Conservation (phyloP, 345 rosid genomes). For the Brassica rapa region DNA sequence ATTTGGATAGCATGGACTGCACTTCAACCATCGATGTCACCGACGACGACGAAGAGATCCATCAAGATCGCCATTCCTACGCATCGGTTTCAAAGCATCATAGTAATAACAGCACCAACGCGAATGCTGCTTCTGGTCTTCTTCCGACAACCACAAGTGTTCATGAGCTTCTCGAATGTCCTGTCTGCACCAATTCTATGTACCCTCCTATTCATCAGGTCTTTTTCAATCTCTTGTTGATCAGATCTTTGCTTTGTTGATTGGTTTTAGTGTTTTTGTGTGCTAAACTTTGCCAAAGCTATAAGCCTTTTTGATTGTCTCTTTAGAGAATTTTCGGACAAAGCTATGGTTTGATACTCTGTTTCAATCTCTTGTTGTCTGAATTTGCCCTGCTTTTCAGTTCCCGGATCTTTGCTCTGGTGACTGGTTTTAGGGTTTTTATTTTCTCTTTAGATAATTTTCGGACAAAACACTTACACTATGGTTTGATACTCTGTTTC, state of each 20-base stretch:
- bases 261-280: conserved; percentile 18
- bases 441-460: conserved; percentile 3
- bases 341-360: neutral
- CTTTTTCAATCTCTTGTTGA: neutral
- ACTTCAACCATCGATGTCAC: conserved; percentile 67
- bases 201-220: conserved; percentile 99
- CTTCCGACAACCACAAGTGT: conserved; percentile 77
- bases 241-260: conserved; percentile 18
- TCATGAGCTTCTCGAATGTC: conserved; percentile 96
- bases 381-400: too few relatives aligned
- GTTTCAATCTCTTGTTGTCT: neutral
- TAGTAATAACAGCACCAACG: conserved; percentile 36
- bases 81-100: conserved; percentile 60
- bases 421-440: neutral
- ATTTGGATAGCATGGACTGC: conserved; percentile 76
- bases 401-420: neutral
- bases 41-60: conserved; percentile 81
- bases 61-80: conserved; percentile 53
- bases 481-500: neutral
- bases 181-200: conserved; percentile 96
- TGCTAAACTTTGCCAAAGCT: neutral
- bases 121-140: conserved; percentile 48
- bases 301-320: neutral
- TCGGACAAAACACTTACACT: neutral
- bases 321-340: neutral